Base-by-base conservation (phyloP, 2,329 filamentous ascomycete genomes). In the Capronia americana region DNA sequence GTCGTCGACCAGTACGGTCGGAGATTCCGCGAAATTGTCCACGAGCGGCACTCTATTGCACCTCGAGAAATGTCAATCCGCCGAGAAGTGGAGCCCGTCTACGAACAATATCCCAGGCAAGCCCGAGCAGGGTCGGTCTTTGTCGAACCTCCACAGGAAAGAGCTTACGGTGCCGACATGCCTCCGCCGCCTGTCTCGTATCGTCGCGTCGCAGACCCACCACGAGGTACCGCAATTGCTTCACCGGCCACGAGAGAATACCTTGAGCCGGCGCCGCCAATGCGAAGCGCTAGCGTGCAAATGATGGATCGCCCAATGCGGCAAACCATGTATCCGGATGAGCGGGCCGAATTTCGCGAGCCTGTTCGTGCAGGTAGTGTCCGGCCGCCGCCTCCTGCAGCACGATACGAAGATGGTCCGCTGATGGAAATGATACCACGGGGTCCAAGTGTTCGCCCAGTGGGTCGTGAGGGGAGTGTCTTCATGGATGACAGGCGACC, bases 1-100 rank as follows among this genome's bases (percentile, higher is more conserved):
- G 84, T 96, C 38, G 83, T 96, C 62, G 93, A 97, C 78, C 88
- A 91, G 68, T 92, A 89, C 77, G 93, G 93, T 48, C 91, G 92
- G 75, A 88, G 92, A 75, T 97, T 93, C 79, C 86, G 87, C 67
- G 86, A 87, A 69, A 82, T 83, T 50, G 78, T 85, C 5, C 76
- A 81, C 44, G 76, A 79, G 17, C 71, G 70, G 75, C 72, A 75
- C 71, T 64, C 77, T 72, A 20, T 77, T 72, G n/a, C 71, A 71
- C 70, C 73, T 70, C 64, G 63, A 48, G 34, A 69, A 61, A 64
- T 68, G 76, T 61, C 72, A 34, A 67, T 69, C 50, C 62, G 66
- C 44, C 60, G 63, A 55, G 67, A 70, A 2, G 24, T 54, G 14
- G 69, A 71, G n/a, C 64, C 63, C 1, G 41, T 54, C 26, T 72